These are phyloP conservation scores for Magnolia sinica DNA, from an alignment of 164 flowering plant genomes.

Conservation along the genomic window DNA sequence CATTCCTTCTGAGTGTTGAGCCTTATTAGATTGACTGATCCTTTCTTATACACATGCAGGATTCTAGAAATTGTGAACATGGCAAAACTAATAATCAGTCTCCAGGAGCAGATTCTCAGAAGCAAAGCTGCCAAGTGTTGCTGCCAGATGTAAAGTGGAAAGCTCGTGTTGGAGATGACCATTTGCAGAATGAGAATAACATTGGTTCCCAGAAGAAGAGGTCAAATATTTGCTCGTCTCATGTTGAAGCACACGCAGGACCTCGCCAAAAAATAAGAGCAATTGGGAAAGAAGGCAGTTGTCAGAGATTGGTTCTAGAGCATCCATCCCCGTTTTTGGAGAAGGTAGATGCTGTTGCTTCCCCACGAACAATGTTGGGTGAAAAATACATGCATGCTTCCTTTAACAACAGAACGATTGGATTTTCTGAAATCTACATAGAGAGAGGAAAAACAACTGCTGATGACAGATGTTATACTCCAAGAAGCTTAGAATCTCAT, in stretches of 20 bases:
- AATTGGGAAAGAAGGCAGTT: conserved; percentile 31
- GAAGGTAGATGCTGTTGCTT: conserved; percentile 63
- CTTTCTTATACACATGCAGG: conserved; percentile 29
- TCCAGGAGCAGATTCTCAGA: conserved; percentile 16
- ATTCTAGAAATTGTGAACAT: conserved; percentile 29
- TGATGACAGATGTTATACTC: conserved; percentile 28
- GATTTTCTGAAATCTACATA: conserved; percentile 35
- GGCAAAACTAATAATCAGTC: conserved; percentile 15
- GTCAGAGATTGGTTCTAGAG: conserved; percentile 14
- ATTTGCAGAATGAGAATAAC: conserved; percentile 8
- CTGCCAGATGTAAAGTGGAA: conserved; percentile 15
- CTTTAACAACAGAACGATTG: conserved; percentile 32
- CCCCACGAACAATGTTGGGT: conserved; percentile 40
- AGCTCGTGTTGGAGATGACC: conserved; percentile 12
- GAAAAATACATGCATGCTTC: conserved; percentile 50
- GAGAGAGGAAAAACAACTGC: conserved; percentile 37
- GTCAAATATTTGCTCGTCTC: conserved; percentile 20
- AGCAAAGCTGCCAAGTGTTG: conserved; percentile 13
- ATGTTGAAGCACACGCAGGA: conserved; percentile 24
- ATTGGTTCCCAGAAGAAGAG: conserved; percentile 32
- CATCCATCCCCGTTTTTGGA: conserved; percentile 25
- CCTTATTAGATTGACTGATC: neutral
- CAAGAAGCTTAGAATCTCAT: conserved; percentile 36
- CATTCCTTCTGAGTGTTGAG: neutral
- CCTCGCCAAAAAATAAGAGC: conserved; percentile 34